Evolutionary conservation across 129 eudicot genomes (phyloP).

Genomic region (Pseudognaphalium luteoalbum): DNA sequence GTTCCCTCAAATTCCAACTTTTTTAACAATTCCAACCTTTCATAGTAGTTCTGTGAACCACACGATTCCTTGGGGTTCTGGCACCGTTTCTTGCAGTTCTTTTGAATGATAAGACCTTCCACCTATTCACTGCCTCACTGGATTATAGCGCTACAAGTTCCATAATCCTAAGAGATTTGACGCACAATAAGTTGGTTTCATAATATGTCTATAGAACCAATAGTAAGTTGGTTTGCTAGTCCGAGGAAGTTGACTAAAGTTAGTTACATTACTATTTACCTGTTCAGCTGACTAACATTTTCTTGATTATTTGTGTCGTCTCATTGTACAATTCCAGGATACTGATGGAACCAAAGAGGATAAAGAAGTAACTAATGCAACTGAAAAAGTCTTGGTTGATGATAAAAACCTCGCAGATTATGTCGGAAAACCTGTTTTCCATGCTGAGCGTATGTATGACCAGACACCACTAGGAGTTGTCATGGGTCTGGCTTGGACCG

Average conservation of each 20-base stretch:
- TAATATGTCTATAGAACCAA: background rate
- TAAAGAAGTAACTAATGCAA: slow-evolving; percentile 16
- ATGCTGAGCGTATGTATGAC: slow-evolving; percentile 94
- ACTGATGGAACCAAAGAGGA: slow-evolving; percentile 16
- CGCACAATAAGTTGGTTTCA: background rate
- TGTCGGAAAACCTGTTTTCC: slow-evolving; percentile 98
- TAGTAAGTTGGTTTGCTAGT: background rate
- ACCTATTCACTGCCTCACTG: no score
- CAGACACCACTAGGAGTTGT: slow-evolving; percentile 94
- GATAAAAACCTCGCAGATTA: slow-evolving; percentile 71
- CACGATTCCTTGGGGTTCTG: no score
- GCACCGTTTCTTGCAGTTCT: no score
- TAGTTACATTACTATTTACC: background rate
- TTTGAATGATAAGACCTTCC: no score
- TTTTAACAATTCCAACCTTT: no score
- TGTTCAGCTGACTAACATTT: background rate
- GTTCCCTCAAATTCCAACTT: no score
- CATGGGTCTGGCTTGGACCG: slow-evolving; percentile 99
- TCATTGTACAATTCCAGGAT: background rate
- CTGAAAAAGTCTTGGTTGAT: slow-evolving; percentile 70
- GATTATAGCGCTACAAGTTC: background rate
- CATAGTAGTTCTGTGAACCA: no score
- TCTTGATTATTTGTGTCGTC: background rate
- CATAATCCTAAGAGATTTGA: background rate
- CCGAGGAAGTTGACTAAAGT: background rate